Evolutionary conservation across 2,329 filamentous ascomycete species (phyloP).

Genomic region (Neonectria faginata): DNA sequence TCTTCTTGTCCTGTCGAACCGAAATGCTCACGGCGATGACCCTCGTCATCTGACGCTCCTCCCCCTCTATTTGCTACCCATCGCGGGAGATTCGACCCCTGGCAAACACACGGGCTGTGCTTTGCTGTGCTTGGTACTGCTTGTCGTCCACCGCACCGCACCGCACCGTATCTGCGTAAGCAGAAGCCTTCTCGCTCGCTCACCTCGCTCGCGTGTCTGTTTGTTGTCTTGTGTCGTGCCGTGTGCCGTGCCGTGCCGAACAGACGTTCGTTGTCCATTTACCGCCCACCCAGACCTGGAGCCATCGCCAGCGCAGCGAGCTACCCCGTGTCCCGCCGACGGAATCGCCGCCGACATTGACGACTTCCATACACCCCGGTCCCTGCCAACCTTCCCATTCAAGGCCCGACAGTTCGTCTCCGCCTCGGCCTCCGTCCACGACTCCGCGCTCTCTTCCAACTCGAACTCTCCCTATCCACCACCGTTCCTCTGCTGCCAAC

Average conservation of each 20-base stretch:
- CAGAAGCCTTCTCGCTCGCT: conserved; percentile 10
- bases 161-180: conserved; percentile 20
- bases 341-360: conserved; percentile 17
- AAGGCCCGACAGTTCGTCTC: conserved; percentile 14
- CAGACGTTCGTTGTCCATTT: conserved; percentile 13
- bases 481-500: conserved; percentile 15
- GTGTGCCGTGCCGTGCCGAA: background rate
- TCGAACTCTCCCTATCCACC: conserved; percentile 24
- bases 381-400: conserved; percentile 24
- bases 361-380: conserved; percentile 24
- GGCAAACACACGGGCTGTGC: conserved; percentile 35
- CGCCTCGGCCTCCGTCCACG: conserved; percentile 4
- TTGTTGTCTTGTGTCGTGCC: background rate
- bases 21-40: conserved; percentile 44
- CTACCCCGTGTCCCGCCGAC: conserved; percentile 20
- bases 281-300: conserved; percentile 13
- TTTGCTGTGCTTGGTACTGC: conserved; percentile 2
- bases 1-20: conserved; percentile 17
- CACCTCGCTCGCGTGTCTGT: background rate
- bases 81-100: conserved; percentile 41
- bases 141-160: conserved; percentile 28
- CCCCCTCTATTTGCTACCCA: conserved; percentile 32
- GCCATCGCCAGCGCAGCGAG: conserved; percentile 2
- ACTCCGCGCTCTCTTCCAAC: conserved; percentile 25
- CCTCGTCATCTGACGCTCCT: conserved; percentile 45